Evolutionary conservation across 805 yeast genomes (phyloP), one percentile per base, ranked within the genome.

Genomic region (Brettanomyces custersianus): DNA sequence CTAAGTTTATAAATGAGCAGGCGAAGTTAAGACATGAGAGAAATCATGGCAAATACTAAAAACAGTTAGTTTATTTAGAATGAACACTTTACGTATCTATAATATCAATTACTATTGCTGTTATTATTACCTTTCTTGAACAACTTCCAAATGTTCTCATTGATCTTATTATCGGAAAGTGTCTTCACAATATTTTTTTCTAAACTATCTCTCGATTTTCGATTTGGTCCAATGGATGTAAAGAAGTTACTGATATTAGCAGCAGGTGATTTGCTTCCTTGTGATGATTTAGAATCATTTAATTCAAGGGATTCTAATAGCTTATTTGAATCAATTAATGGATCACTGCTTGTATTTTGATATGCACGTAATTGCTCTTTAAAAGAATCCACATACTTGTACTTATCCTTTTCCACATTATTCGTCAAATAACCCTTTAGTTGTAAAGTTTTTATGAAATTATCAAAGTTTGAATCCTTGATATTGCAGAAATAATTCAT

Each of bases 1-100:
- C 86, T 31, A 82, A 74, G 48, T 80, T 77, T 38, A 95, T 86
- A 66, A 67, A 64, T 52, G 74, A 78, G 60, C 81, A 80, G 59
- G 70, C 64, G 26, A 75, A 68, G 52, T 64, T 80, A 52, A 78
- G 94, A 66, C 62, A 55, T 36, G 63, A 80, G 60, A 79, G 90
- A 68, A 83, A 92, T 15, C 68, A 70, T 30, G 90, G 90, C 47
- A 66, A 71, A n/a, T n/a, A n/a, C n/a, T n/a, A n/a, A n/a, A n/a
- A n/a, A n/a, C n/a, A n/a, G n/a, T n/a, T n/a, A n/a, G n/a, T 22
- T 22, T 22, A 22, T 22, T 22, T 22, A 22, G 25, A 12, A 9
- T 22, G 9, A 22, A 9, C 25, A 9, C 12, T 22, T 12, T 22
- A 22, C 25, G 25, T 22, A 12, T 22, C 25, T 17, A 29, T 29